phyloP scores from a whole-genome alignment of 148 eudicot genomes.

The Cornus florida region DNA sequence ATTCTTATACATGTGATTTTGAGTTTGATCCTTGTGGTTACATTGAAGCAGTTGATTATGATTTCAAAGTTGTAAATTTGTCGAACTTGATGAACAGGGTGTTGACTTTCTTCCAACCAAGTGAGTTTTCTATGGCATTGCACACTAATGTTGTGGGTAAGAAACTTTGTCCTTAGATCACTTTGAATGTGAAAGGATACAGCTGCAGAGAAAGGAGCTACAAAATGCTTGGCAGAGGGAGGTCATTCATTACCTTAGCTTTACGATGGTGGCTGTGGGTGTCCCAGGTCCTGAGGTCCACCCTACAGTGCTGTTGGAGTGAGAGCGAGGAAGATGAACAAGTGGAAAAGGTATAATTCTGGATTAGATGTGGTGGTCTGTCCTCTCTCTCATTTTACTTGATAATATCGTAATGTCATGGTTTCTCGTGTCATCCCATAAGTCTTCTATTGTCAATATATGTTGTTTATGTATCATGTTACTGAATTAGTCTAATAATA shows the following conservation, averaged over 20 bases:
- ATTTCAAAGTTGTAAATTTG: conserved; percentile 38
- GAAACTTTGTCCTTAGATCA: conserved; percentile 10
- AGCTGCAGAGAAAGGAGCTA: conserved; percentile 27
- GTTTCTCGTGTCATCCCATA: too few species aligned
- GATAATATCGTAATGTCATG: not conserved
- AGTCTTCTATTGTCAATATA: too few species aligned
- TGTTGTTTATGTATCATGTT: too few species aligned
- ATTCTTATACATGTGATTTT: conserved; percentile 69
- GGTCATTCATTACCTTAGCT: conserved; percentile 38
- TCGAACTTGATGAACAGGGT: conserved; percentile 53
- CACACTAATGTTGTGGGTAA: conserved; percentile 33
- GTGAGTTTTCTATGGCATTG: conserved; percentile 58
- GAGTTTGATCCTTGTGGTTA: conserved; percentile 86
- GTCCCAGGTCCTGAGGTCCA: conserved; percentile 34
- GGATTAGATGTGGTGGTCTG: conserved; percentile 9
- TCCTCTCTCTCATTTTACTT: not conserved
- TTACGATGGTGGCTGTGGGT: conserved; percentile 29
- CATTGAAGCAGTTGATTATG: conserved; percentile 78
- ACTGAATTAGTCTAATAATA: too few species aligned
- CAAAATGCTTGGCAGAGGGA: conserved; percentile 40
- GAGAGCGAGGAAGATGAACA: conserved; percentile 53
- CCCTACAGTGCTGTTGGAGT: conserved; percentile 41
- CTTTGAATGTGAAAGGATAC: conserved; percentile 35
- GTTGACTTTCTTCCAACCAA: conserved; percentile 64
- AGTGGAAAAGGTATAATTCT: conserved; percentile 22